Conservation (phyloP, 176 grass and related monocot genomes). For the Raddia distichophylla region DNA sequence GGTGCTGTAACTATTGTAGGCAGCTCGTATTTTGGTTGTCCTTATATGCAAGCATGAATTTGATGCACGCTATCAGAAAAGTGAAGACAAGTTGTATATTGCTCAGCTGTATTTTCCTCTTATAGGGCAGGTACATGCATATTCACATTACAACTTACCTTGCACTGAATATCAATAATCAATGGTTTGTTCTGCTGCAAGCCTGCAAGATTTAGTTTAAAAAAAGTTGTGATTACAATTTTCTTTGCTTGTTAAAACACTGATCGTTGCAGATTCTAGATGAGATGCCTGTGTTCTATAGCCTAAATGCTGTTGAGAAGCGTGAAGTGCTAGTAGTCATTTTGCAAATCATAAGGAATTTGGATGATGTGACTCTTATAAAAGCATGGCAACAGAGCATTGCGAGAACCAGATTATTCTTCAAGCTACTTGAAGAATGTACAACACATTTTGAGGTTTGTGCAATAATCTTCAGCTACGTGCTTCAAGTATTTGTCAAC, state of each 20-base stretch:
- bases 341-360: slow-evolving; percentile 97
- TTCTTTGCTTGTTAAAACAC: slow-evolving; percentile 34
- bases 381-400: slow-evolving; percentile 99
- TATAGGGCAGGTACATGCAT: slow-evolving; percentile 73
- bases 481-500: slow-evolving; percentile 24
- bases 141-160: slow-evolving; percentile 18
- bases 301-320: slow-evolving; percentile 92
- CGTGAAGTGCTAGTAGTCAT: slow-evolving; percentile 96
- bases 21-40: slow-evolving; percentile 94
- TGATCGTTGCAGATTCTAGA: slow-evolving; percentile 85
- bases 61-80: slow-evolving; percentile 93
- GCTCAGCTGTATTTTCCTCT: slow-evolving; percentile 96
- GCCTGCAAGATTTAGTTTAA: slow-evolving; percentile 30
- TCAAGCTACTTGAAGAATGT: slow-evolving; percentile 99
- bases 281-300: slow-evolving; percentile 99
- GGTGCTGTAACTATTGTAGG: slow-evolving; percentile 50
- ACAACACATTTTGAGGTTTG: slow-evolving; percentile 93
- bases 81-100: slow-evolving; percentile 95
- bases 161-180: slow-evolving; percentile 27
- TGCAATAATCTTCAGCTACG: slow-evolving; percentile 29
- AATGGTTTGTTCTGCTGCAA: not conserved
- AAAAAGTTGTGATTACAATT: slow-evolving; percentile 9
- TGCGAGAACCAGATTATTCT: slow-evolving; percentile 94
- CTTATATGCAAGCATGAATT: slow-evolving; percentile 99
- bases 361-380: slow-evolving; percentile 89